Conservation (phyloP, 1,284 basidiomycete species). For the Pseudozyma hubeiensis region DNA sequence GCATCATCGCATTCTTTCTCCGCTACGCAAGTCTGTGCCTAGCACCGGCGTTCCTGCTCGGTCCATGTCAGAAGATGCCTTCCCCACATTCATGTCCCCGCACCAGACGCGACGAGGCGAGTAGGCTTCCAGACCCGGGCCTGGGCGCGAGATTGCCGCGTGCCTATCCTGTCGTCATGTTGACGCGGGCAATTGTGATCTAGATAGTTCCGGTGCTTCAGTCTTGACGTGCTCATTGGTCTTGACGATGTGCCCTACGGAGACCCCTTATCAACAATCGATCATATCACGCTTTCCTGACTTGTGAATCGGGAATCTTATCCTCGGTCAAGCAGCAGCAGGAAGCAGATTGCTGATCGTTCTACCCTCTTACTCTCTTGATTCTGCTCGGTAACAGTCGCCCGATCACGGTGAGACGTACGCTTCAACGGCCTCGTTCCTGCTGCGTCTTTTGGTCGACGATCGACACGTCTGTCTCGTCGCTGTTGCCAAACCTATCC, state of each 20-base stretch:
- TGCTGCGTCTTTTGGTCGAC: constrained; percentile 62
- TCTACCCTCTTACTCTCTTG: background rate
- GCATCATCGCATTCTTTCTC: background rate
- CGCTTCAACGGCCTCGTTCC: constrained; percentile 57
- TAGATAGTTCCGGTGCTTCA: no score
- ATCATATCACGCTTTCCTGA: background rate
- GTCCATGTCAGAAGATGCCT: no score
- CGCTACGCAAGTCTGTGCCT: background rate
- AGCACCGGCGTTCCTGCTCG: no score
- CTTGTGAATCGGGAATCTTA: background rate
- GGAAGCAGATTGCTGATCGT: background rate
- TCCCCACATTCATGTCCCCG: no score
- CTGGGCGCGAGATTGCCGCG: no score
- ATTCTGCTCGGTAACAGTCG: constrained; percentile 22
- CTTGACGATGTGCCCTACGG: no score
- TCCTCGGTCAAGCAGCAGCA: background rate
- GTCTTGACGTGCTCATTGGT: no score
- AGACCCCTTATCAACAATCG: no score
- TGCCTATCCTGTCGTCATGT: no score
- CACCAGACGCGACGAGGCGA: no score
- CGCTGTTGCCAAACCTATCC: constrained; percentile 59
- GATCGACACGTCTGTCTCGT: constrained; percentile 63
- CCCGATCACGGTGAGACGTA: constrained; percentile 57
- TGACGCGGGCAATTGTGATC: no score
- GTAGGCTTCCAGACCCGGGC: no score